A percentile compares a stretch with the other conserved stretches of the same genome.
phyloP scores from a whole-genome alignment of 83 land plant genomes.

The Thuja plicata region DNA sequence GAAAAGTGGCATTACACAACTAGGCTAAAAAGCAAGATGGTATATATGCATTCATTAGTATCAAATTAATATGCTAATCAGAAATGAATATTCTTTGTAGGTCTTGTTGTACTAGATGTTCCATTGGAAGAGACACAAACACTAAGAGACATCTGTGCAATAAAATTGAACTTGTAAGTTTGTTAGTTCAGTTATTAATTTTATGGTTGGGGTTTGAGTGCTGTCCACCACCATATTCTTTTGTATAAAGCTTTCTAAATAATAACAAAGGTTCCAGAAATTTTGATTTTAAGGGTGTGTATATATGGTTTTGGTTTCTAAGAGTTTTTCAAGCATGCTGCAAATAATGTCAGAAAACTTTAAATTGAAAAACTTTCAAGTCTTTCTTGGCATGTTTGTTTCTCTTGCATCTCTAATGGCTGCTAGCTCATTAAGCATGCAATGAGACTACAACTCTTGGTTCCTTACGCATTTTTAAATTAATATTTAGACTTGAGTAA shows the following conservation, averaged over 20 bases:
- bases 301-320: background rate
- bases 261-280: background rate
- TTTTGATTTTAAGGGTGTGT: background rate
- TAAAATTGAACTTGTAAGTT: constrained; percentile 76
- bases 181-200: background rate
- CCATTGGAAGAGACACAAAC: constrained; percentile 87
- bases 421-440: no score
- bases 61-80: background rate
- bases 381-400: no score
- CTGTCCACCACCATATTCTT: background rate
- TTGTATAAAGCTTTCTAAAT: background rate
- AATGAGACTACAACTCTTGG: no score
- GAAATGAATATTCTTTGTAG: constrained; percentile 30
- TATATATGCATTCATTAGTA: background rate
- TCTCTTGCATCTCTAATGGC: no score
- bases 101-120: constrained; percentile 95
- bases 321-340: background rate
- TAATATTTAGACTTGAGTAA: no score
- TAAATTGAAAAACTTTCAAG: background rate
- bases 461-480: no score
- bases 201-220: background rate
- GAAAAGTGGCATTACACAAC: no score
- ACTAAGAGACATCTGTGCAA: constrained; percentile 61
- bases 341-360: background rate
- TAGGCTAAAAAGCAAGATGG: background rate